Evolutionary conservation across 306 rosid species (phyloP).

Genomic region (Betula pendula): DNA sequence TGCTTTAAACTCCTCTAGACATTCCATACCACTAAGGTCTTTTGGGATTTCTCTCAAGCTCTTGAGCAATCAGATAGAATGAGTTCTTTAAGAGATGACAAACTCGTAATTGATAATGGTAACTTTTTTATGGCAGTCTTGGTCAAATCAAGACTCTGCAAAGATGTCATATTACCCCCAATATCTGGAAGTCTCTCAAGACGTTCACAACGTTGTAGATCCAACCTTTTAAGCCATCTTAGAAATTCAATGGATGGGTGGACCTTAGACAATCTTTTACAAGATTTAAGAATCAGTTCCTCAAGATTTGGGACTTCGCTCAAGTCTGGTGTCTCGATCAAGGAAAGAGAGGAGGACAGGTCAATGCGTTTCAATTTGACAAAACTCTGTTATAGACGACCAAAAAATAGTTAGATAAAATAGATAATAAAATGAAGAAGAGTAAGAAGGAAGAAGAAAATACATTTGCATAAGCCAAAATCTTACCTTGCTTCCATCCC

Average conservation of each 20-base stretch:
- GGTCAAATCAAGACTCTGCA: too few species aligned
- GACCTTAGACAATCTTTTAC: constrained; percentile 12
- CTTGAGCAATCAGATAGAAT: too few species aligned
- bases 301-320: constrained; percentile 22
- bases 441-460: neutral
- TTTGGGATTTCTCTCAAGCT: too few species aligned
- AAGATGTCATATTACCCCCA: too few species aligned
- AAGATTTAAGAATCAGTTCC: constrained; percentile 9
- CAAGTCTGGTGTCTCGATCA: constrained; percentile 15
- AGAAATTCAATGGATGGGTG: neutral
- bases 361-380: constrained; percentile 21
- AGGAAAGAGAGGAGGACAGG: constrained; percentile 15
- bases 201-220: constrained; percentile 8
- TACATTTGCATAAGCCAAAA: neutral
- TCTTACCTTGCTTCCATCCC: constrained; percentile 22
- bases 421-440: too few species aligned
- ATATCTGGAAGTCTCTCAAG: neutral
- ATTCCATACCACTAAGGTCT: too few species aligned
- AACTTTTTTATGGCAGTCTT: too few species aligned
- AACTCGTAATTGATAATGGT: too few species aligned
- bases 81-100: too few species aligned
- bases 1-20: rapidly evolving
- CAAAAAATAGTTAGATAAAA: too few species aligned
- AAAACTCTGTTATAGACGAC: neutral
- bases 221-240: neutral